phyloP scores from a whole-genome alignment of 225 moss, liverwort and hornwort species.

The Ulota crispa region DNA sequence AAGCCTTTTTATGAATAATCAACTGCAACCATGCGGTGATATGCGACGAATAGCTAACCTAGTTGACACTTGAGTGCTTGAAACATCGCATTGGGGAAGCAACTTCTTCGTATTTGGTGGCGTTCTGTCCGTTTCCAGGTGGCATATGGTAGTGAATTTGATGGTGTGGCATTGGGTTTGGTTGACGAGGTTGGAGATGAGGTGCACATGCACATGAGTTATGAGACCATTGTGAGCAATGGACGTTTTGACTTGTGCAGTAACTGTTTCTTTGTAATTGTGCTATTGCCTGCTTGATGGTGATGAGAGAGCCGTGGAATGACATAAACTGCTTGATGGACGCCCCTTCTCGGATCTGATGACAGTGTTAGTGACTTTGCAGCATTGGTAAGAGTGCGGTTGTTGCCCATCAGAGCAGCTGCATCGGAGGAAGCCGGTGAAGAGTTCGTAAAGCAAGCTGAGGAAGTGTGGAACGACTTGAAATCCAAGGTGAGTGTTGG shows the following conservation, averaged over 20 bases:
- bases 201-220: not conserved
- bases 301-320: not conserved
- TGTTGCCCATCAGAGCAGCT: slow-evolving; percentile 55
- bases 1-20: no score
- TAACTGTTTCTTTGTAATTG: not conserved
- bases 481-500: slow-evolving; percentile 60
- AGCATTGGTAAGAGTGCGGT: slow-evolving; percentile 25
- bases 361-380: not conserved
- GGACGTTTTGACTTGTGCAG: not conserved
- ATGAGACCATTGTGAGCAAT: not conserved
- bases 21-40: no score
- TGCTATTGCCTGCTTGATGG: not conserved
- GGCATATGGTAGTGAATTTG: no score
- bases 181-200: slow-evolving; percentile 2
- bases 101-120: no score
- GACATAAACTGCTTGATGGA: not conserved
- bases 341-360: not conserved
- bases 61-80: no score
- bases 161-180: not conserved
- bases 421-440: slow-evolving; percentile 53
- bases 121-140: no score
- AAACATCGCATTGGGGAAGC: no score
- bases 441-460: slow-evolving; percentile 62
- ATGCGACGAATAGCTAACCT: no score
- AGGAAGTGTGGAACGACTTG: slow-evolving; percentile 59